These are phyloP conservation scores for Trapa bicornis DNA, from an alignment of 345 rosid species.

Conservation along the genomic window DNA sequence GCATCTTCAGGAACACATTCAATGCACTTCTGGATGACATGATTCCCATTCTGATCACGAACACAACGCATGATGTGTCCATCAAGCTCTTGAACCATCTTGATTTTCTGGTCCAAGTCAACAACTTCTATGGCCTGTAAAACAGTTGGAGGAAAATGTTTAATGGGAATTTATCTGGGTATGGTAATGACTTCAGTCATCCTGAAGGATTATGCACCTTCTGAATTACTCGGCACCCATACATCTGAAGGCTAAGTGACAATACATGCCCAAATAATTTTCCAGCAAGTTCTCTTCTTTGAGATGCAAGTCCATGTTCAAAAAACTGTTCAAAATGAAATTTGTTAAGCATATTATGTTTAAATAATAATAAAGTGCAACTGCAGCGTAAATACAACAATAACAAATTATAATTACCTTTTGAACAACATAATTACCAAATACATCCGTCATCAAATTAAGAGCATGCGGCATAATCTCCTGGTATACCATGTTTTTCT, in stretches of 20 bases:
- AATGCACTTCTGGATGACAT: constrained; percentile 60
- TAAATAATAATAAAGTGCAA: too few relatives aligned
- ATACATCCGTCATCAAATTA: constrained; percentile 58
- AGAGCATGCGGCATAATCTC: constrained; percentile 54
- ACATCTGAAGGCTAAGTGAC: constrained; percentile 56
- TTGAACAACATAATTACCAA: constrained; percentile 62
- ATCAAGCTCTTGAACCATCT: constrained; percentile 55
- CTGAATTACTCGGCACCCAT: constrained; percentile 62
- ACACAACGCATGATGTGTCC: constrained; percentile 50
- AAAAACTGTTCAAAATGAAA: constrained; percentile 27
- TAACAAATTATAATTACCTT: constrained; percentile 23
- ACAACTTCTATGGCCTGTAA: constrained; percentile 51
- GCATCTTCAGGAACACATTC: constrained; percentile 54
- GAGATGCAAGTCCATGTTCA: constrained; percentile 51
- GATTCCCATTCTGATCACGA: constrained; percentile 71
- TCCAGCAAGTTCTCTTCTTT: constrained; percentile 47
- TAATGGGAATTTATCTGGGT: not conserved
- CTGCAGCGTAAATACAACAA: not conserved
- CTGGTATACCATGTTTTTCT: constrained; percentile 48
- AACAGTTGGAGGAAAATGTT: constrained; percentile 1
- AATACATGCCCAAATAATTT: constrained; percentile 42
- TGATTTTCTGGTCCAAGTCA: constrained; percentile 49
- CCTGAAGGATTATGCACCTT: constrained; percentile 23
- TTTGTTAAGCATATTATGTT: too few relatives aligned
- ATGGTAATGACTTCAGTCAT: not conserved